Evolutionary conservation across 148 eudicot species (phyloP).

Genomic region (Silene conica): DNA sequence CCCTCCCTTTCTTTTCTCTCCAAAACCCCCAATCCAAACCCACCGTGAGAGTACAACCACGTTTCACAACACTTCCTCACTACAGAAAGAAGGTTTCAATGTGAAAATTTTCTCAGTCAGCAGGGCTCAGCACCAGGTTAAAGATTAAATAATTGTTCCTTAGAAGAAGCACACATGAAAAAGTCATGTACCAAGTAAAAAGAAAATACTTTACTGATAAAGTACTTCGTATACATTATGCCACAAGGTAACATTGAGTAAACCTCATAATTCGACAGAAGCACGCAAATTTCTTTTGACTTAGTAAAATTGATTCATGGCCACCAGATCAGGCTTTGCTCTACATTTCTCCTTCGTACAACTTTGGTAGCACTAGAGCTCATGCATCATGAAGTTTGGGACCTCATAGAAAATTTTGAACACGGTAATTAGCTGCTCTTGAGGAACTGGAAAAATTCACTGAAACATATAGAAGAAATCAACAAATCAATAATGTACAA

Average conservation of each 20-base stretch:
- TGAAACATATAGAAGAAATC: conserved; percentile 7
- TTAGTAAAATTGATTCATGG: neutral
- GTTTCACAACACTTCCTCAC: neutral
- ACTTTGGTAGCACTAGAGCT: neutral
- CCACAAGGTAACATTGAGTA: neutral
- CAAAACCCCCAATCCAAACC: no score
- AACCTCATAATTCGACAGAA: neutral
- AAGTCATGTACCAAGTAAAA: no score
- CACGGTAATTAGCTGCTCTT: neutral
- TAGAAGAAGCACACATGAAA: neutral
- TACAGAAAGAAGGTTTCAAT: neutral
- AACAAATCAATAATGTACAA: neutral
- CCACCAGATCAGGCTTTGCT: neutral
- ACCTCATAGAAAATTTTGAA: neutral
- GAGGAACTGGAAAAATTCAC: conserved; percentile 10
- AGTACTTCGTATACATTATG: neutral
- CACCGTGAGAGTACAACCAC: no score
- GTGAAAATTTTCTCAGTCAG: neutral
- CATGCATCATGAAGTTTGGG: neutral
- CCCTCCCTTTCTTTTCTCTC: no score
- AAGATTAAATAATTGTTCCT: neutral
- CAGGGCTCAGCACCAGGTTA: neutral
- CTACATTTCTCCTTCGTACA: neutral
- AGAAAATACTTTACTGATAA: no score
- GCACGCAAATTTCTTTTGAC: neutral